A percentile compares a stretch with the other conserved stretches of the same genome.
These are phyloP conservation scores for Golubevia pallescens DNA, from an alignment of 1,284 basidiomycete species.

Conservation along the genomic window DNA sequence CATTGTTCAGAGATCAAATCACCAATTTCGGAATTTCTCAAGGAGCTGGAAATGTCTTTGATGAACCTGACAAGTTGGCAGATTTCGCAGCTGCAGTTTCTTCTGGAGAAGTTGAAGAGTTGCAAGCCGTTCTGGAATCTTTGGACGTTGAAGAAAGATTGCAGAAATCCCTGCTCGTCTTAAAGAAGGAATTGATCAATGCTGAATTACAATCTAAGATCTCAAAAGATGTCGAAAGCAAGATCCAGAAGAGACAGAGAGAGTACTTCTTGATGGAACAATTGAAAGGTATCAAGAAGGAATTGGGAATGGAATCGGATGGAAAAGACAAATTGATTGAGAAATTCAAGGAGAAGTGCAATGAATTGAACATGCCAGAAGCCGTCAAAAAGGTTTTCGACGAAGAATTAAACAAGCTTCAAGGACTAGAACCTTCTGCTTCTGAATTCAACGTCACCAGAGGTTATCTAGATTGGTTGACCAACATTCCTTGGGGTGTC, in stretches of 20 bases:
- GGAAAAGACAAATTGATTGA: constrained; percentile 97
- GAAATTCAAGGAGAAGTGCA: constrained; percentile 91
- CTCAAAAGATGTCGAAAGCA: constrained; percentile 89
- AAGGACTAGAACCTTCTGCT: constrained; percentile 83
- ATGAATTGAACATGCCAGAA: constrained; percentile 88
- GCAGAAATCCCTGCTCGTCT: constrained; percentile 85
- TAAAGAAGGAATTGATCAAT: constrained; percentile 98
- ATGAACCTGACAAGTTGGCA: constrained; percentile 96
- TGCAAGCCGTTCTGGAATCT: constrained; percentile 91
- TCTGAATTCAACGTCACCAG: constrained; percentile 84
- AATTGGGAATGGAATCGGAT: constrained; percentile 94
- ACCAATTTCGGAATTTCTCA: constrained; percentile 96
- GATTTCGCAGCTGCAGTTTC: constrained; percentile 97
- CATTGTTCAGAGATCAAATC: constrained; percentile 97
- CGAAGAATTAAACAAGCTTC: constrained; percentile 91
- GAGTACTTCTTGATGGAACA: constrained; percentile 99
- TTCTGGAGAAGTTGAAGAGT: constrained; percentile 84
- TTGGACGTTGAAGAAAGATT: constrained; percentile 86
- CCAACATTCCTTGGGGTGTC: constrained; percentile 92
- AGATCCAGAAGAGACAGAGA: constrained; percentile 94
- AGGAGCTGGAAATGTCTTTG: constrained; percentile 94
- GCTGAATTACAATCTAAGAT: constrained; percentile 95
- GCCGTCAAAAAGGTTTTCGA: constrained; percentile 92
- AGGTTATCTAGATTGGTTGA: constrained; percentile 67
- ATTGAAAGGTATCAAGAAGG: constrained; percentile 98